Percentiles rank a stretch among this genome's conserved stretches.
phyloP scores from a whole-genome alignment of 164 flowering plant species.

The Brasenia schreberi region DNA sequence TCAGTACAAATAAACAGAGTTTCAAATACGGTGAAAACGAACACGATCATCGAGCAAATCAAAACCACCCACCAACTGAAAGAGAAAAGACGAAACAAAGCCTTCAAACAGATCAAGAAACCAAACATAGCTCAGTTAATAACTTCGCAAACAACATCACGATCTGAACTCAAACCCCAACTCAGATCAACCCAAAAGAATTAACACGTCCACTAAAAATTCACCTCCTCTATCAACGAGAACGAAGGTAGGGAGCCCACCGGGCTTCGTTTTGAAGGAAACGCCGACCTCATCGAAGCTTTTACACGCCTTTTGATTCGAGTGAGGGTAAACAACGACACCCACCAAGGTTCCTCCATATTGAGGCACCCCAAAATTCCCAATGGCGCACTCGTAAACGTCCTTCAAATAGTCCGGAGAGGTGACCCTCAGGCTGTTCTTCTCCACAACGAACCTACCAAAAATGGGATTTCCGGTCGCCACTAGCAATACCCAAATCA shows the following conservation, averaged over 20 bases:
- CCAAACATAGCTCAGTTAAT: no score
- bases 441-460: slow-evolving; percentile 88
- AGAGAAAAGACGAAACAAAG: no score
- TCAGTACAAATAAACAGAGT: no score
- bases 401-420: slow-evolving; percentile 55
- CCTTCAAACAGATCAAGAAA: no score
- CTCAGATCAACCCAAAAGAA: neutral
- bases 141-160: no score
- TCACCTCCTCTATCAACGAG: slow-evolving; percentile 87
- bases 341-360: slow-evolving; percentile 86
- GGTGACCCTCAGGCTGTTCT: slow-evolving; percentile 76
- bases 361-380: slow-evolving; percentile 94
- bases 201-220: neutral
- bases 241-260: slow-evolving; percentile 56
- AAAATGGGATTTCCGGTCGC: slow-evolving; percentile 10
- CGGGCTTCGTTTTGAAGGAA: slow-evolving; percentile 63
- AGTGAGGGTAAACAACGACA: slow-evolving; percentile 54
- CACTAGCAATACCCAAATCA: no score
- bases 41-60: no score
- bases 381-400: slow-evolving; percentile 77
- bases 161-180: no score
- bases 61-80: no score
- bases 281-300: slow-evolving; percentile 35
- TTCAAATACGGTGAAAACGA: no score
- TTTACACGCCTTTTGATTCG: slow-evolving; percentile 77